Evolutionary conservation across 73 alveolate genomes (phyloP).

Genomic region (Paramecium octaurelia): DNA sequence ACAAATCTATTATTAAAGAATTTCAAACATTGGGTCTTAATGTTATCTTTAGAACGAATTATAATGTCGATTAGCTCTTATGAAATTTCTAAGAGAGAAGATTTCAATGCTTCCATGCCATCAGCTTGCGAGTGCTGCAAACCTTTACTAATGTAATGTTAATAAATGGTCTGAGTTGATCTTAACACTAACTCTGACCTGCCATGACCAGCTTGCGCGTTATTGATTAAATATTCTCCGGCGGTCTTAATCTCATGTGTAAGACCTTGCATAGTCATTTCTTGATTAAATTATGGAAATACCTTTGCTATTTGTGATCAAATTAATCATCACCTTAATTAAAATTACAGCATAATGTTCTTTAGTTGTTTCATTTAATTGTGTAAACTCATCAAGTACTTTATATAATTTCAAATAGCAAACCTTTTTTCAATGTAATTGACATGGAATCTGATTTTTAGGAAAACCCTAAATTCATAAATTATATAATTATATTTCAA

Average conservation of each 20-base stretch:
- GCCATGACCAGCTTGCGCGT: background rate
- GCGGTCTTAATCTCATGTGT: slow-evolving; percentile 57
- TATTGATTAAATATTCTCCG: slow-evolving; percentile 45
- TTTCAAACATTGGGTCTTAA: slow-evolving; percentile 7
- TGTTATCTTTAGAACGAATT: slow-evolving; percentile 41
- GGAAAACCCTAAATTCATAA: background rate
- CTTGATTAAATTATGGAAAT: background rate
- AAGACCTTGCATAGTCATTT: slow-evolving; percentile 66
- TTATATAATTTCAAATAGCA: background rate
- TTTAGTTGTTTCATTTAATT: background rate
- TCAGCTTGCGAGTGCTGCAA: slow-evolving; percentile 50
- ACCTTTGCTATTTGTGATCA: slow-evolving; percentile 52
- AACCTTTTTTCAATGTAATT: background rate
- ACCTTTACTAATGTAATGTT: slow-evolving; percentile 69
- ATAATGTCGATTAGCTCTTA: slow-evolving; percentile 58
- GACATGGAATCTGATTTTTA: background rate
- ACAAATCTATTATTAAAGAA: slow-evolving; percentile 62
- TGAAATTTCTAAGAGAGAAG: slow-evolving; percentile 49
- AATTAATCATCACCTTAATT: slow-evolving; percentile 43
- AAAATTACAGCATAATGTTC: slow-evolving; percentile 51
- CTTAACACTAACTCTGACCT: slow-evolving; percentile 60
- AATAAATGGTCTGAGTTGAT: slow-evolving; percentile 65
- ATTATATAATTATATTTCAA: background rate
- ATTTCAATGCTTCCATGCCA: slow-evolving; percentile 65
- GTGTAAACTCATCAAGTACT: background rate